phyloP scores from a whole-genome alignment of 768 basidiomycete species.

The Naganishia vishniacii region DNA sequence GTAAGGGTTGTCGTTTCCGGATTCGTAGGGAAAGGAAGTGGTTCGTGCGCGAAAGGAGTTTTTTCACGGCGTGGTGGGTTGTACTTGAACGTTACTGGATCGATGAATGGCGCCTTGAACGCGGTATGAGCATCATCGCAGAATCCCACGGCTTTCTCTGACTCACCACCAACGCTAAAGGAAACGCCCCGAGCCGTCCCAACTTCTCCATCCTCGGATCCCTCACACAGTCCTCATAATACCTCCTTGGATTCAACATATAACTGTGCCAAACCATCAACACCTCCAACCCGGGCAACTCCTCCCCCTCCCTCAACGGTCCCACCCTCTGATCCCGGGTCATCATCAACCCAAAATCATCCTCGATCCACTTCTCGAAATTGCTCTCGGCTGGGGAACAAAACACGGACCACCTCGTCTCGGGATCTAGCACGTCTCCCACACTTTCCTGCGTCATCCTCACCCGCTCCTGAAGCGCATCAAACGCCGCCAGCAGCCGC shows the following conservation, averaged over 20 bases:
- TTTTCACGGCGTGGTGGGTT: not conserved
- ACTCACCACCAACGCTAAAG: conserved; percentile 20
- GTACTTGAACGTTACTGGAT: conserved; percentile 24
- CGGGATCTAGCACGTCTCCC: conserved; percentile 3
- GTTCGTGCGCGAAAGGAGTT: not conserved
- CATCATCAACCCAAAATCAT: not conserved
- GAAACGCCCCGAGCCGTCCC: conserved; percentile 10
- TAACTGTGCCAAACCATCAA: conserved; percentile 37
- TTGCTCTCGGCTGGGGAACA: conserved; percentile 1
- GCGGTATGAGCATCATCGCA: too few relatives aligned
- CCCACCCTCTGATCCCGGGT: not conserved
- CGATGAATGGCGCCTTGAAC: conserved; percentile 20
- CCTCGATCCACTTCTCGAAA: not conserved
- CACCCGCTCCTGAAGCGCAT: not conserved
- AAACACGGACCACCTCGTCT: not conserved
- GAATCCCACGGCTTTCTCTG: too few relatives aligned
- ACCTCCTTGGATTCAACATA: conserved; percentile 35
- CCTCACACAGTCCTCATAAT: conserved; percentile 22
- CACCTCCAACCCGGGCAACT: conserved; percentile 27
- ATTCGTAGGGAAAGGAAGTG: conserved; percentile 11
- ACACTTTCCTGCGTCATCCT: not conserved
- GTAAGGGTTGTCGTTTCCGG: not conserved
- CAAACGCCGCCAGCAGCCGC: not conserved
- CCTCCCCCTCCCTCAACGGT: too few relatives aligned
- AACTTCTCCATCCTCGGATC: not conserved